phyloP scores from a whole-genome alignment of 352 stramenopile species.

The Phytophthora niederhauseri region DNA sequence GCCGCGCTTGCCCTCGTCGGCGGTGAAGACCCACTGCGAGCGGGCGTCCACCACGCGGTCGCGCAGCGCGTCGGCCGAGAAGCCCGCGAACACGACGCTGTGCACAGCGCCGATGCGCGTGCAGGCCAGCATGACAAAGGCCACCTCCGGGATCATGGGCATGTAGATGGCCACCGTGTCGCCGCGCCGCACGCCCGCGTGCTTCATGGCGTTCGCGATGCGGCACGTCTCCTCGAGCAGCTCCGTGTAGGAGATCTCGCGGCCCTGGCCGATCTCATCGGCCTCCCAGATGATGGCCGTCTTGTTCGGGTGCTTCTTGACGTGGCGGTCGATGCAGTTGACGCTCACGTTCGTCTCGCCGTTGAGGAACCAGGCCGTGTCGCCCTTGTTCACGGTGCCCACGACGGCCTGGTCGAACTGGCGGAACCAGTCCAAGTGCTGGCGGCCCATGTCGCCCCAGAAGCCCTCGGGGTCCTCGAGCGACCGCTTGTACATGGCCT shows the following conservation, averaged over 20 bases:
- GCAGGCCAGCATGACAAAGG: constrained; percentile 98
- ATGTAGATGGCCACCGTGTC: constrained; percentile 98
- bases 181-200: constrained; percentile 81
- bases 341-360: constrained; percentile 95
- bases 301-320: constrained; percentile 78
- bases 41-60: constrained; percentile 93
- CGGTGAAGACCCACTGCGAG: constrained; percentile 93
- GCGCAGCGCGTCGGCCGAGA: constrained; percentile 93
- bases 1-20: constrained; percentile 92
- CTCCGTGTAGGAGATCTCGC: constrained; percentile 51
- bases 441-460: constrained; percentile 90
- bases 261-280: constrained; percentile 92
- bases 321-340: constrained; percentile 97
- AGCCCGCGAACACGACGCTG: constrained; percentile 98
- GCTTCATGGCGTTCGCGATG: constrained; percentile 96
- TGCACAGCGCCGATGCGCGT: constrained; percentile 97
- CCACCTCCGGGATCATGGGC: constrained; percentile 98
- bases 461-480: constrained; percentile 89
- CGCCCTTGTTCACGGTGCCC: constrained; percentile 89
- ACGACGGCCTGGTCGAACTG: constrained; percentile 88
- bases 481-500: constrained; percentile 86
- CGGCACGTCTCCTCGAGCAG: constrained; percentile 65
- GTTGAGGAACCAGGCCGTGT: constrained; percentile 94
- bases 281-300: constrained; percentile 97
- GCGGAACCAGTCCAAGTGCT: constrained; percentile 94